Conservation (phyloP, 129 eudicot species). For the Heracleum sosnowskyi region DNA sequence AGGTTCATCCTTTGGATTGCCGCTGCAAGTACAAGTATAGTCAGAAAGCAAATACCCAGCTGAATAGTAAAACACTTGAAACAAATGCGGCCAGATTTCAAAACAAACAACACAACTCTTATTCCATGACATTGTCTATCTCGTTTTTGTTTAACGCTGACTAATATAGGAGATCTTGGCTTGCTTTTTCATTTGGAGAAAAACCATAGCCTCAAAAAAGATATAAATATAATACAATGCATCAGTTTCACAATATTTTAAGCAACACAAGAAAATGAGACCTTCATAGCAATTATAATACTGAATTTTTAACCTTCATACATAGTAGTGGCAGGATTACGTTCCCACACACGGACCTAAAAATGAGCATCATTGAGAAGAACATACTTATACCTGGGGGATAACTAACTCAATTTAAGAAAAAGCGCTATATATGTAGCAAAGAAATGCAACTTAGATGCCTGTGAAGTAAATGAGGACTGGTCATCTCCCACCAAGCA, state of each 20-base stretch:
- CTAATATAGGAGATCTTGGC: background rate
- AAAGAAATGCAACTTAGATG: background rate
- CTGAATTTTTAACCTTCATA: background rate
- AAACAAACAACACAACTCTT: background rate
- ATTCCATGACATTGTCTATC: background rate
- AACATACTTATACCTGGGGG: background rate
- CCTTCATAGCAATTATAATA: background rate
- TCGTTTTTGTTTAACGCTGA: background rate
- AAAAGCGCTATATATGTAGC: background rate
- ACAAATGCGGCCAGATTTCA: background rate
- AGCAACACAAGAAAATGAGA: background rate
- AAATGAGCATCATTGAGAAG: background rate
- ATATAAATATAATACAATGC: background rate
- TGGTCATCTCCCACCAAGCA: background rate
- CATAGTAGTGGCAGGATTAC: background rate
- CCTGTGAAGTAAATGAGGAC: background rate
- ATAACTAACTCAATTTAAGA: background rate
- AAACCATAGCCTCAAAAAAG: background rate
- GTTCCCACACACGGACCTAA: background rate
- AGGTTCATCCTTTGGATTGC: constrained; percentile 97
- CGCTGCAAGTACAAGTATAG: constrained; percentile 44
- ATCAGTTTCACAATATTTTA: background rate
- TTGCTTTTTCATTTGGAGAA: background rate
- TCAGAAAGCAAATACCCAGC: background rate
- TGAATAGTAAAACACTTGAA: background rate